These are phyloP conservation scores for Blumeriella jaapii DNA, from an alignment of 2,329 filamentous ascomycete species.

Conservation along the genomic window DNA sequence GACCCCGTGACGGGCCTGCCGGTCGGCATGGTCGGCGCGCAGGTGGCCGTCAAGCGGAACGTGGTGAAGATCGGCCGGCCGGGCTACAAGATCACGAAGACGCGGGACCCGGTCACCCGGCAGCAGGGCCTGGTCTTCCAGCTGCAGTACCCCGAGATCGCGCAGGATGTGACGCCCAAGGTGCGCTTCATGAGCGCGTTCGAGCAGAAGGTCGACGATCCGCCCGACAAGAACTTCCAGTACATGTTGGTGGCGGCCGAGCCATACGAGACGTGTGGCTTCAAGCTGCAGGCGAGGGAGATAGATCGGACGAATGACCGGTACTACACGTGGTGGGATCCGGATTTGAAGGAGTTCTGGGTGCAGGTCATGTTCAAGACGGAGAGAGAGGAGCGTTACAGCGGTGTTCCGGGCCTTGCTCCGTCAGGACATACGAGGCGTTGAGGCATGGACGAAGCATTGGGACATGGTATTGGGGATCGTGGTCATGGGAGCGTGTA, in stretches of 20 bases:
- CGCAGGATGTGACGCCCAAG: conserved; percentile 60
- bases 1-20: conserved; percentile 60
- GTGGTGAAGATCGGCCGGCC: conserved; percentile 90
- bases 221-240: conserved; percentile 84
- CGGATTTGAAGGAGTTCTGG: conserved; percentile 94
- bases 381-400: conserved; percentile 85
- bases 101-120: conserved; percentile 74
- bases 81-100: conserved; percentile 96
- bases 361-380: conserved; percentile 97
- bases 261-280: conserved; percentile 94
- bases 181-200: conserved; percentile 97
- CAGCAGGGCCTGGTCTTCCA: conserved; percentile 93
- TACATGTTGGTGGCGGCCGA: conserved; percentile 92
- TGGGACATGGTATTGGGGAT: conserved; percentile 10
- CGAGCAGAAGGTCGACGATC: conserved; percentile 88
- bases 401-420: conserved; percentile 49
- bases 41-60: conserved; percentile 58
- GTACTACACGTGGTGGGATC: conserved; percentile 93
- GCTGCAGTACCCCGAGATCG: conserved; percentile 88
- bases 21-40: conserved; percentile 59
- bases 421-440: conserved; percentile 19
- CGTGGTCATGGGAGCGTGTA: conserved; percentile 1
- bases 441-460: conserved; percentile 9
- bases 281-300: conserved; percentile 90
- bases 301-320: conserved; percentile 79